Evolutionary conservation across 352 stramenopile genomes (phyloP).

Genomic region (Phytophthora pinifolia): DNA sequence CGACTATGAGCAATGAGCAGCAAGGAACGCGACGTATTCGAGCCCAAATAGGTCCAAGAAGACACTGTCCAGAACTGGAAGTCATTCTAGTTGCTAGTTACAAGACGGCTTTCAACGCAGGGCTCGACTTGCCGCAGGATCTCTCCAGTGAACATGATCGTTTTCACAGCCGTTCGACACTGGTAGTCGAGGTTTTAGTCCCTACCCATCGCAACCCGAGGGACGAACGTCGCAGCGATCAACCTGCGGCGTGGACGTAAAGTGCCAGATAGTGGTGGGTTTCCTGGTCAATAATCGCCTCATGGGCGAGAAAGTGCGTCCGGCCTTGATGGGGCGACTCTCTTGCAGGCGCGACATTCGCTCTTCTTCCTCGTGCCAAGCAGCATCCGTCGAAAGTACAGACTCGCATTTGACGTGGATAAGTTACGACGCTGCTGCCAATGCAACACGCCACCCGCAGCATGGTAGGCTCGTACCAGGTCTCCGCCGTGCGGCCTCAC

Average conservation of each 20-base stretch:
- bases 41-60: slow-evolving; percentile 9
- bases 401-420: slow-evolving; percentile 3
- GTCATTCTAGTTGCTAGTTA: neutral
- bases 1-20: neutral
- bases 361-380: slow-evolving; percentile 2
- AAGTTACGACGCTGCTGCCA: slow-evolving; percentile 16
- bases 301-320: slow-evolving; percentile 25
- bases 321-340: slow-evolving; percentile 14
- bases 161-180: neutral
- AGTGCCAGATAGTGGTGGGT: slow-evolving; percentile 11
- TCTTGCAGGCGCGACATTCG: slow-evolving; percentile 1
- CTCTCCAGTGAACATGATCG: too few species aligned
- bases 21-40: neutral
- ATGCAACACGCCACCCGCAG: slow-evolving; percentile 1
- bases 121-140: neutral
- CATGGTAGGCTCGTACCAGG: slow-evolving; percentile 12
- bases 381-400: slow-evolving; percentile 6
- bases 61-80: slow-evolving; percentile 10
- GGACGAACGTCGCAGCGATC: slow-evolving; percentile 1
- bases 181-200: slow-evolving; percentile 1
- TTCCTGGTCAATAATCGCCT: slow-evolving; percentile 1
- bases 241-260: slow-evolving; percentile 6
- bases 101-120: neutral
- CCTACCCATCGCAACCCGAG: slow-evolving; percentile 18
- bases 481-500: slow-evolving; percentile 15